A percentile compares a stretch with the other conserved stretches of the same genome.
Conservation (phyloP, 768 basidiomycete genomes). For the Naganishia friedmannii region DNA sequence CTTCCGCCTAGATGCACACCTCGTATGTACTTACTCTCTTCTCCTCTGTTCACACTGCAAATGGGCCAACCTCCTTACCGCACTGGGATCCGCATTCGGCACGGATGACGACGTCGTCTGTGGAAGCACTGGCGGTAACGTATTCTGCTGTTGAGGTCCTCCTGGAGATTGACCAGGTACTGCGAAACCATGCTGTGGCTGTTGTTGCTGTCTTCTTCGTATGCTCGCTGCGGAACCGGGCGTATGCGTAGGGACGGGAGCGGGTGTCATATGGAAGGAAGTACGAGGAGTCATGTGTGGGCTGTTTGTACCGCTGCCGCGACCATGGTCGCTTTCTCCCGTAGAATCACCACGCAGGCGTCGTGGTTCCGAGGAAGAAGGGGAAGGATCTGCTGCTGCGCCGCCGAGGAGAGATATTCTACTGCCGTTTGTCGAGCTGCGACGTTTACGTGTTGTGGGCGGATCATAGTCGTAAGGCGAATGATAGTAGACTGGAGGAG, state of each 20-base stretch:
- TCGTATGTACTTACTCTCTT: slow-evolving; percentile 29
- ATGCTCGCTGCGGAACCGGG: neutral
- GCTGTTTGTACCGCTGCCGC: slow-evolving; percentile 2
- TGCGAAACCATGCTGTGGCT: slow-evolving; percentile 13
- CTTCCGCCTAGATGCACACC: no score
- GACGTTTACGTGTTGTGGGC: slow-evolving; percentile 8
- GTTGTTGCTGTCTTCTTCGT: slow-evolving; percentile 3
- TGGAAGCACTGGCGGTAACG: neutral
- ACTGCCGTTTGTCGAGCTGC: slow-evolving; percentile 5
- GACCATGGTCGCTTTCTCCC: slow-evolving; percentile 28
- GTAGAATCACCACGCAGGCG: neutral
- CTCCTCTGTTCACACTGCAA: slow-evolving; percentile 34
- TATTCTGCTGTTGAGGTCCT: neutral
- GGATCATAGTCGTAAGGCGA: neutral
- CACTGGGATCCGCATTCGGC: slow-evolving; percentile 23
- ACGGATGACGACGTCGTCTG: neutral
- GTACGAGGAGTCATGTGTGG: slow-evolving; percentile 9
- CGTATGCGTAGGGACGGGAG: neutral
- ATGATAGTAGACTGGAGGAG: slow-evolving; percentile 5
- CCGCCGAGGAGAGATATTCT: neutral
- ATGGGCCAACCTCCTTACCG: slow-evolving; percentile 29
- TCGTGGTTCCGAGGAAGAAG: slow-evolving; percentile 10
- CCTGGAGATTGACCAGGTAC: neutral
- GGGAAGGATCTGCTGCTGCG: neutral
- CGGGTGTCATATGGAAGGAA: neutral